Conservation (phyloP, 2,329 filamentous ascomycete species). For the Fusarium tupiense region DNA sequence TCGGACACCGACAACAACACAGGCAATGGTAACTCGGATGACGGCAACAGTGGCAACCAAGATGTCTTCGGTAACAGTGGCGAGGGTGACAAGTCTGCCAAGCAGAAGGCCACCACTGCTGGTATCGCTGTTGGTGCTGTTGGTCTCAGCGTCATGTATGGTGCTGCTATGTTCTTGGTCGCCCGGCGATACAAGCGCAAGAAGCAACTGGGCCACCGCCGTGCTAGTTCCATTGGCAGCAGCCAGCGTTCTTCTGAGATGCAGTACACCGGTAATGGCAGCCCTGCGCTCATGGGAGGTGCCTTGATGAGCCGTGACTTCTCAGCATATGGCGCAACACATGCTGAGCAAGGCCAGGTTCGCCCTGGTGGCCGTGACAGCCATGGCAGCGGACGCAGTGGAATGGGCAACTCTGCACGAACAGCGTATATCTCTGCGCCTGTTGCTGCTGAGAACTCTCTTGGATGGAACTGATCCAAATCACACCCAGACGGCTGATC, state of each 20-base stretch:
- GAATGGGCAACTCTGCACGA: conserved; percentile 63
- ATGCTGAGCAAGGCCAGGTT: conserved; percentile 32
- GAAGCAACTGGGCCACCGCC: conserved; percentile 78
- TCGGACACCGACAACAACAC: conserved; percentile 50
- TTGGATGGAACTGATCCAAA: conserved; percentile 84
- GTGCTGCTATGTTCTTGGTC: conserved; percentile 92
- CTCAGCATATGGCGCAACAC: conserved; percentile 62
- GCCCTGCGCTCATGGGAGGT: conserved; percentile 76
- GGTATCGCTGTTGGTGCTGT: conserved; percentile 82
- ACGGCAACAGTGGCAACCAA: conserved; percentile 51
- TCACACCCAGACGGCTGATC: conserved; percentile 21
- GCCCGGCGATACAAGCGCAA: conserved; percentile 91
- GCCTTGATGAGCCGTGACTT: conserved; percentile 68
- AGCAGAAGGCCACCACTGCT: conserved; percentile 69
- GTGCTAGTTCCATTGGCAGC: conserved; percentile 76
- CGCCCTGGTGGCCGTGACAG: conserved; percentile 60
- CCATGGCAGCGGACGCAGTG: conserved; percentile 72
- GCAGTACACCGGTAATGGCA: conserved; percentile 60
- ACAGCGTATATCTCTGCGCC: conserved; percentile 83
- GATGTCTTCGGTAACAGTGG: conserved; percentile 56
- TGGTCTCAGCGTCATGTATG: conserved; percentile 84
- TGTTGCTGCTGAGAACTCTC: conserved; percentile 91
- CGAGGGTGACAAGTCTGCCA: conserved; percentile 63
- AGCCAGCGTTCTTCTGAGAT: conserved; percentile 60
- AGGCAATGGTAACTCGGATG: conserved; percentile 42